Base-by-base conservation (phyloP, 805 yeast genomes). In the Maudiozyma turicensis region DNA sequence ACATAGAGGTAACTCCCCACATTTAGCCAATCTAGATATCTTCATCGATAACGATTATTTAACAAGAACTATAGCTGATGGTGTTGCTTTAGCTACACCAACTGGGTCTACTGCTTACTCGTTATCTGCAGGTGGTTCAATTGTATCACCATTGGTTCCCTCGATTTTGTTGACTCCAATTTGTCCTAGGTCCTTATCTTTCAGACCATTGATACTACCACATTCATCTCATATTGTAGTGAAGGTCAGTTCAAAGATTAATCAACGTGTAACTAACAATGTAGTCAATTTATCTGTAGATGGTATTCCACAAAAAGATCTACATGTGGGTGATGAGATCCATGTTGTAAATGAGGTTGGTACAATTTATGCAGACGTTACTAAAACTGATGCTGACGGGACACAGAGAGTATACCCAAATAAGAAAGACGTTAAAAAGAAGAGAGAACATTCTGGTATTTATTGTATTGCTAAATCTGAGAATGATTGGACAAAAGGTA, bases 81-180 rank as follows among this genome's bases (percentile, higher is more conserved):
- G 98, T 38, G 75, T 90, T 8, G 78, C 82, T 5, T 73, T 88
- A 43, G 76, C 93, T 3, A 86, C 97, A 0, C 98, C 98, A 14
- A 90, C 97, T 0, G 98, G 98, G 0, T 86, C 95, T 8, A 90
- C 97, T 0, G 96, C 97, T 0, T 90, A 90, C 61, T 86, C 95
- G 0, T 70, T 90, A 47, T 78, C 87, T 31, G 80, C 95, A 0
- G 97, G 98, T 11, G 98, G 98, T 1, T 81, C 95, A 11, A 90
- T 90, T 51, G 91, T 87, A 1, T 95, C 90, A 54, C 97, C 98
- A 0, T 68, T 81, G 47, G 95, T 90, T 8, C 84, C 88, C 13
- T 83, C 93, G 52, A 82, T 87, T 9, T 68, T 90, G 44, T 65
- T 90, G 33, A 86, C 96, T 0, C 97, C 97, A 9, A 86, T 90